Conservation (phyloP, 768 basidiomycete species). For the Russula vinacea region DNA sequence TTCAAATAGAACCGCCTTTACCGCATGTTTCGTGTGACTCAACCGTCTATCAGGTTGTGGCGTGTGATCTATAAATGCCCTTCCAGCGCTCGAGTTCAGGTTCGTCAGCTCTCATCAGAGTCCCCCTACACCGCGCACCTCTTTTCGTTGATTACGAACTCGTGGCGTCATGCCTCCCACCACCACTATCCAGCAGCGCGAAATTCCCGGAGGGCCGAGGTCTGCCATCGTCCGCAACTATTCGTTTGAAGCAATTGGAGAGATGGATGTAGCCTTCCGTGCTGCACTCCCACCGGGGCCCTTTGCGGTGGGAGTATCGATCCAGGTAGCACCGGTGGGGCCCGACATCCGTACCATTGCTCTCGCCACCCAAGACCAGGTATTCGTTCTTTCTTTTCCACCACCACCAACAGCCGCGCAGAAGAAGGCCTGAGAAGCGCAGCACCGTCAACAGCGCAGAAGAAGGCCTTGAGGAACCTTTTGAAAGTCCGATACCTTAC, state of each 20-base stretch:
- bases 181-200: not conserved
- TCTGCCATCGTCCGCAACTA: slow-evolving; percentile 2
- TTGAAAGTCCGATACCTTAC: slow-evolving; percentile 11
- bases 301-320: slow-evolving; percentile 4
- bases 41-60: not conserved
- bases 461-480: slow-evolving; percentile 11
- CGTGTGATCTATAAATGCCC: not conserved
- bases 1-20: not conserved
- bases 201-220: not conserved
- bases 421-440: no score
- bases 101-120: not conserved
- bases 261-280: slow-evolving; percentile 5
- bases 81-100: not conserved
- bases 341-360: not conserved
- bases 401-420: not conserved
- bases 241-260: not conserved
- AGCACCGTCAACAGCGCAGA: not conserved
- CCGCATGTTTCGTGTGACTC: no score
- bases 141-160: not conserved
- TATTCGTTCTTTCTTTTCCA: slow-evolving; percentile 10
- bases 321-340: not conserved
- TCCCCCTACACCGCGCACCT: not conserved
- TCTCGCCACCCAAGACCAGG: slow-evolving; percentile 5
- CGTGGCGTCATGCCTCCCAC: not conserved
- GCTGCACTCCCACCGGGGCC: not conserved